phyloP scores from a whole-genome alignment of 139 green algal species.

The Tetradesmus lagerheimii region DNA sequence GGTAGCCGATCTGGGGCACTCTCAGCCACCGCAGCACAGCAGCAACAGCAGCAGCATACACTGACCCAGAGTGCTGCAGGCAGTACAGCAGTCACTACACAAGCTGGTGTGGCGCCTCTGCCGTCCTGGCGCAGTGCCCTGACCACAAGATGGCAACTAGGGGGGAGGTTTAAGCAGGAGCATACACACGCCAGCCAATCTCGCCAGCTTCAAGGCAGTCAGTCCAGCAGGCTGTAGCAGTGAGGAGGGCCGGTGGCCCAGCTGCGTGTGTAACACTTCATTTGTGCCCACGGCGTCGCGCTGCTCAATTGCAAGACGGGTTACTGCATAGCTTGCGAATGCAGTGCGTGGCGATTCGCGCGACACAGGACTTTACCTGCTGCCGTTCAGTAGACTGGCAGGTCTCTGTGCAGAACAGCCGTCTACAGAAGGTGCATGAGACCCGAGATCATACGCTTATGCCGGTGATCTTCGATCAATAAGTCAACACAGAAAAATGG shows the following conservation, averaged over 20 bases:
- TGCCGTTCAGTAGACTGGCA: neutral
- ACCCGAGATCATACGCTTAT: no score
- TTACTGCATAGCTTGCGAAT: no score
- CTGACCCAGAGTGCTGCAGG: neutral
- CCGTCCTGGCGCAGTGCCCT: neutral
- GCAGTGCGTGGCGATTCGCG: neutral
- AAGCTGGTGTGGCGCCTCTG: neutral
- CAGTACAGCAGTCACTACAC: constrained; percentile 20
- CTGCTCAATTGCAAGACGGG: no score
- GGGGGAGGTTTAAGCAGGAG: neutral
- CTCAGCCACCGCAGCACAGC: neutral
- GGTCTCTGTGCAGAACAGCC: neutral
- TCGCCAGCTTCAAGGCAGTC: neutral
- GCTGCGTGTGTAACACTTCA: no score
- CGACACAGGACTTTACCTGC: neutral
- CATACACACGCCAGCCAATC: neutral
- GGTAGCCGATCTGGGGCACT: neutral
- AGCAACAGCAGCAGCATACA: neutral
- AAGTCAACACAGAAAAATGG: neutral
- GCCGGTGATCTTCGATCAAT: no score
- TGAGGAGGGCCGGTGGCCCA: neutral
- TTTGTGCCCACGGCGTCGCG: no score
- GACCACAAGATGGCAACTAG: neutral
- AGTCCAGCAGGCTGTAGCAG: neutral
- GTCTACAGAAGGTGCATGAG: no score